Evolutionary conservation across 352 stramenopile species (phyloP).

Genomic region (Pythium folliculosum): DNA sequence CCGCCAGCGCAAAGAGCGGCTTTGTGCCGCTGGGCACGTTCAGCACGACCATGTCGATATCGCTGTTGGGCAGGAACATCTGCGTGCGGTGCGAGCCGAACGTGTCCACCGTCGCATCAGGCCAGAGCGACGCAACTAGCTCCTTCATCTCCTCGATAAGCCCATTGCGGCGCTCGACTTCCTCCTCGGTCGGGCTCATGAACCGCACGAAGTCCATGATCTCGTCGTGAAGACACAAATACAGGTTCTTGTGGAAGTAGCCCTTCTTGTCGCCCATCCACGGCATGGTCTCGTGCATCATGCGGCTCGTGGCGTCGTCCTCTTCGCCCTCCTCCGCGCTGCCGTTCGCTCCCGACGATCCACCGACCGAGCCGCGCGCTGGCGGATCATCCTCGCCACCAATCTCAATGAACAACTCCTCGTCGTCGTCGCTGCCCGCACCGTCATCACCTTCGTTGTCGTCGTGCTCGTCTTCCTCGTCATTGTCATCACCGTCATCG

Average conservation of each 20-base stretch:
- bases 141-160: slow-evolving; percentile 78
- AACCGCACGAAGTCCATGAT: slow-evolving; percentile 94
- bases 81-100: slow-evolving; percentile 94
- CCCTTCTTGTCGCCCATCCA: slow-evolving; percentile 69
- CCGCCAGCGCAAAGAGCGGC: slow-evolving; percentile 52
- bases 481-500: slow-evolving; percentile 17
- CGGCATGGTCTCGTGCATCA: slow-evolving; percentile 54
- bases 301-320: slow-evolving; percentile 25
- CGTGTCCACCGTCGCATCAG: slow-evolving; percentile 72
- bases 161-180: slow-evolving; percentile 64
- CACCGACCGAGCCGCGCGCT: neutral
- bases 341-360: neutral
- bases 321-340: slow-evolving; percentile 35
- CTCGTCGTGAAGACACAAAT: slow-evolving; percentile 94
- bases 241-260: slow-evolving; percentile 70
- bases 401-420: slow-evolving; percentile 64
- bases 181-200: slow-evolving; percentile 82
- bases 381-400: slow-evolving; percentile 10
- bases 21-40: slow-evolving; percentile 58
- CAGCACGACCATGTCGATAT: slow-evolving; percentile 95
- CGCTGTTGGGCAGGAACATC: slow-evolving; percentile 90
- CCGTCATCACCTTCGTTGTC: neutral
- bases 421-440: slow-evolving; percentile 20
- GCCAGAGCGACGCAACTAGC: slow-evolving; percentile 61
- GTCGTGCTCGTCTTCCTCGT: slow-evolving; percentile 17